Evolutionary conservation across 352 stramenopile species (phyloP).

Genomic region (Phytophthora agathidicida): DNA sequence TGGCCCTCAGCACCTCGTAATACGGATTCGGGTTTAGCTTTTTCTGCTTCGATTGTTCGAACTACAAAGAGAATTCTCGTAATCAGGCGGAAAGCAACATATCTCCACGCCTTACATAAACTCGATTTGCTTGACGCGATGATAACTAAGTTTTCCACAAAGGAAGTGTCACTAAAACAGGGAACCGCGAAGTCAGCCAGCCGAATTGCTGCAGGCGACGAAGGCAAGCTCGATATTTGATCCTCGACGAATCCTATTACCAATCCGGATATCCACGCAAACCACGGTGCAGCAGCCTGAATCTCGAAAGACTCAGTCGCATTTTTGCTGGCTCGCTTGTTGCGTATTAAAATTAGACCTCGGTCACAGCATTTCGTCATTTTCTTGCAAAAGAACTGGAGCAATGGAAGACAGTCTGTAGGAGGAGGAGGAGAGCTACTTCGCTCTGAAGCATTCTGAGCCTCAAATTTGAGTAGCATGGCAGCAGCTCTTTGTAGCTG

Average conservation of each 20-base stretch:
- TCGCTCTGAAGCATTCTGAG: not conserved
- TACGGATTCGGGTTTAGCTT: not conserved
- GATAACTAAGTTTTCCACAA: constrained; percentile 33
- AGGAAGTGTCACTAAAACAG: constrained; percentile 29
- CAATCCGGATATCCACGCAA: constrained; percentile 38
- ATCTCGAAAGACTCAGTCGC: not conserved
- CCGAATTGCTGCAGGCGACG: not conserved
- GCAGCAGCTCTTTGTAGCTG: constrained; percentile 16
- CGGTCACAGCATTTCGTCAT: constrained; percentile 23
- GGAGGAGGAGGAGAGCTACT: not conserved
- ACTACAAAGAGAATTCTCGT: constrained; percentile 16
- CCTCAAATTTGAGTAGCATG: constrained; percentile 17
- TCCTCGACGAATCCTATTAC: constrained; percentile 20
- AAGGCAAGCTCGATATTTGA: not conserved
- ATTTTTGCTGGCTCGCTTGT: constrained; percentile 13
- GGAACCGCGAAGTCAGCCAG: not conserved
- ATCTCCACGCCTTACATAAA: constrained; percentile 31
- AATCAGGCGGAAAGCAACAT: constrained; percentile 38
- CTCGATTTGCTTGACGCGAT: constrained; percentile 21
- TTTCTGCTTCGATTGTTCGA: not conserved
- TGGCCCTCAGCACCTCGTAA: too few species aligned
- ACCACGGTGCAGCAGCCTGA: constrained; percentile 25
- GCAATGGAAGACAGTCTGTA: constrained; percentile 20
- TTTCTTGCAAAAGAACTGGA: constrained; percentile 32
- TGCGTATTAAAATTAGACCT: not conserved